Evolutionary conservation across 2,329 filamentous ascomycete genomes (phyloP), one percentile per base, ranked within the genome.

Genomic region (Trichoderma sp.): DNA sequence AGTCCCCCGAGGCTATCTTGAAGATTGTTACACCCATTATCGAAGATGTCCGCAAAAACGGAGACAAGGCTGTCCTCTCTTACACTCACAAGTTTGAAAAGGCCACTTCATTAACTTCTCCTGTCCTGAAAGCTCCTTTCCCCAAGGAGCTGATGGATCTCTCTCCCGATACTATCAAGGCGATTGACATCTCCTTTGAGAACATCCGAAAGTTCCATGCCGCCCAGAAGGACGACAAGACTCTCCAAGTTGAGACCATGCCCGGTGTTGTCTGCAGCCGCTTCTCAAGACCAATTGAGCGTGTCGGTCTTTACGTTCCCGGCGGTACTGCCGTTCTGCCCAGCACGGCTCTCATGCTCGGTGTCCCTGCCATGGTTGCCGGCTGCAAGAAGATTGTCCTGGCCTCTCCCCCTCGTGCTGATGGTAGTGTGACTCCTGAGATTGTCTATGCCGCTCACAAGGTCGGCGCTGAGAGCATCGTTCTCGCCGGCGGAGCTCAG

Each of bases 51-150:
- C 91, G 90, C 67, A 85, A 87, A 52, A 88, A 92, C 37, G 95
- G 95, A 64, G 95, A 99, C 80, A 90, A 90, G 74, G 94, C 93
- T 3, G 85, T 99, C 27, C 86, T 99, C 53, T 90, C 92, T 60
- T 98, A 97, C 79, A 98, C 95, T 1, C 94, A 97, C 86, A 97
- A 96, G 79, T 99, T 99, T 73, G 95, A 99, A 77, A 97, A 94
- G 82, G 95, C 94, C 1, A 97, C 92, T 0, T 94, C 92, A 3
- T 84, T 99, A 69, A 95, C 88, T 15, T 94, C 93, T 1, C 93
- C 94, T 0, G 93, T 99, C 15, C 84, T 99, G 70, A 91, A 89
- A 75, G 94, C 95, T 1, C 95, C 95, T 0, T 99, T 97, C 83
- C 90, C 93, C 1, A 81, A 89, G 72, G 87, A 89, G 68, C 83